These are phyloP conservation scores for Fibroporia radiculosa DNA, from an alignment of 768 basidiomycete species.

Conservation along the genomic window DNA sequence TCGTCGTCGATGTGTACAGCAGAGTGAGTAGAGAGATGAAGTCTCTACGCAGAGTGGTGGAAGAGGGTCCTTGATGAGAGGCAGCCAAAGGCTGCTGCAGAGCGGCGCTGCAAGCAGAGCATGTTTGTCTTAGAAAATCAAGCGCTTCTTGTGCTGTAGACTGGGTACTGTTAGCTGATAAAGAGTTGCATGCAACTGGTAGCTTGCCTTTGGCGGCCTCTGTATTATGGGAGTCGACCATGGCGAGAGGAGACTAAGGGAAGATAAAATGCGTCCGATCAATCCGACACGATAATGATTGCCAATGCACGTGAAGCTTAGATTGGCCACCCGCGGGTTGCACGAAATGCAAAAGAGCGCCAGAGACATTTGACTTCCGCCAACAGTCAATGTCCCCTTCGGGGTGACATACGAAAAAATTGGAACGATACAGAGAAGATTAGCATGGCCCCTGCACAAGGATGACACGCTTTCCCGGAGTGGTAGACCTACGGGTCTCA, in stretches of 20 bases:
- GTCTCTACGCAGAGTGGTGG: conserved; percentile 17
- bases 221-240: conserved; percentile 2
- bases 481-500: conserved; percentile 52
- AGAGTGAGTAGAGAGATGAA: conserved; percentile 21
- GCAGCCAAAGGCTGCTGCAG: conserved; percentile 8
- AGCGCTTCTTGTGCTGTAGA: conserved; percentile 13
- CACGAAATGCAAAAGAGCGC: background rate
- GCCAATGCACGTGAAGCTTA: background rate
- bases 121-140: conserved; percentile 12
- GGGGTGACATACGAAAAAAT: conserved; percentile 97
- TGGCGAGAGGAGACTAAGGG: no score
- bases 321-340: background rate
- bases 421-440: conserved; percentile 99
- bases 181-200: no score
- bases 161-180: conserved; percentile 8
- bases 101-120: conserved; percentile 13
- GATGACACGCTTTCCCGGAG: conserved; percentile 99
- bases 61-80: conserved; percentile 5
- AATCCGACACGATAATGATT: no score
- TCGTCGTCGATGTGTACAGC: conserved; percentile 21
- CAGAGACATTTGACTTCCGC: background rate
- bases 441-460: conserved; percentile 99
- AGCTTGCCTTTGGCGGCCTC: conserved; percentile 14
- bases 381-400: conserved; percentile 53
- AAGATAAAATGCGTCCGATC: no score